These are phyloP conservation scores for Barnettozyma sp. DNA, from an alignment of 805 yeast genomes.

Conservation along the genomic window DNA sequence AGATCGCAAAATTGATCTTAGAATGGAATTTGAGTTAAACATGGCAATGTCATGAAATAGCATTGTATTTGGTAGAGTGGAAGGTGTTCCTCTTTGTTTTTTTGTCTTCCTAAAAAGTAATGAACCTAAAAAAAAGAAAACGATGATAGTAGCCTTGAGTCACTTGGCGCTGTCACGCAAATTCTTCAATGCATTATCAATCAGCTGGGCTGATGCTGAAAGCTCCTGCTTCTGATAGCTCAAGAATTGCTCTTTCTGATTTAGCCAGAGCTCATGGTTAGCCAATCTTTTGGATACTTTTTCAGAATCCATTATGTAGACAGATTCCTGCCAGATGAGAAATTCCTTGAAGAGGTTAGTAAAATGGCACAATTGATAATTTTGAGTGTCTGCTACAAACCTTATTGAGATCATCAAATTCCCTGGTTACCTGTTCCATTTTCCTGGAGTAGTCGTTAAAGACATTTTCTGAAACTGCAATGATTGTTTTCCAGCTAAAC, in stretches of 20 bases:
- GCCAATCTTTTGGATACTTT: slow-evolving; percentile 16
- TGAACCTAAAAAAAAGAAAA: not conserved
- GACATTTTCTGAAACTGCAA: slow-evolving; percentile 14
- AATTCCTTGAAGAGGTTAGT: too few relatives aligned
- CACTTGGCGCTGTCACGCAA: too few relatives aligned
- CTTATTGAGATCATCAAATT: slow-evolving; percentile 20
- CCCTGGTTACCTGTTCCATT: slow-evolving; percentile 19
- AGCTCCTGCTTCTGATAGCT: slow-evolving; percentile 18
- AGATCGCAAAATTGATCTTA: too few relatives aligned
- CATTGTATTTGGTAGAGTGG: too few relatives aligned
- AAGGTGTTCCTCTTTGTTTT: too few relatives aligned
- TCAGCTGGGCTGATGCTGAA: slow-evolving; percentile 19
- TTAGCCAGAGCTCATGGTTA: slow-evolving; percentile 20
- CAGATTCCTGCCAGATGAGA: slow-evolving; percentile 24
- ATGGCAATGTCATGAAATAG: too few relatives aligned
- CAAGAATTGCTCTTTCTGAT: slow-evolving; percentile 18
- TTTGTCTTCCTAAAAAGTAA: too few relatives aligned
- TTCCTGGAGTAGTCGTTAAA: slow-evolving; percentile 18
- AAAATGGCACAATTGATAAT: too few relatives aligned
- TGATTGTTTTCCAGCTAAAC: slow-evolving; percentile 15
- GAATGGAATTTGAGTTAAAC: too few relatives aligned
- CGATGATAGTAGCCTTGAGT: not conserved
- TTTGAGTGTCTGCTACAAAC: too few relatives aligned
- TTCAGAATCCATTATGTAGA: slow-evolving; percentile 21
- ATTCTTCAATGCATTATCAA: slow-evolving; percentile 20